A percentile compares a stretch with the other conserved stretches of the same genome.
Evolutionary conservation across 305 asterid genomes (phyloP).

Genomic region (Plantago lanceolata): DNA sequence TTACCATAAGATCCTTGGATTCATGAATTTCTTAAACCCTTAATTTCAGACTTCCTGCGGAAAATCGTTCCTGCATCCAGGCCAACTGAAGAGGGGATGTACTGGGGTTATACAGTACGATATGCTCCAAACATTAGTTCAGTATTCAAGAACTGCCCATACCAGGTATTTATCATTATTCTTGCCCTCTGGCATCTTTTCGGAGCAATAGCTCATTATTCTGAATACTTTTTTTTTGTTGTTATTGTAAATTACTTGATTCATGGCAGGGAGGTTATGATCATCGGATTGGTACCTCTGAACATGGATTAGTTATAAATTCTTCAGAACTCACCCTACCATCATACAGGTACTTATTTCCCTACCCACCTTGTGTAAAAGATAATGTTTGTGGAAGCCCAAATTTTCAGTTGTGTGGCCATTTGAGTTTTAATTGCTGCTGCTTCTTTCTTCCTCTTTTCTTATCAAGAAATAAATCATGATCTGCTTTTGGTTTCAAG

Average conservation of each 20-base stretch:
- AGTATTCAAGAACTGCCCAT: constrained; percentile 69
- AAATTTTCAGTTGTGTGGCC: neutral
- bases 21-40: constrained; percentile 4
- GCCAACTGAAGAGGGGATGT: constrained; percentile 80
- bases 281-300: constrained; percentile 84
- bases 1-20: neutral
- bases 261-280: constrained; percentile 78
- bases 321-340: constrained; percentile 75
- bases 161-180: constrained; percentile 42
- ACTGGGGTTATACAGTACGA: constrained; percentile 89
- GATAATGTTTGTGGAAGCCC: neutral
- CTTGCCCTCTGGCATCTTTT: neutral
- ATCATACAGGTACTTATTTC: constrained; percentile 48
- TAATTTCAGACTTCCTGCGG: constrained; percentile 52
- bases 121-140: constrained; percentile 84
- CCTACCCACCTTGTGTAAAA: neutral
- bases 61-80: constrained; percentile 75
- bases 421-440: too few species aligned
- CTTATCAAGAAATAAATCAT: neutral
- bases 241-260: neutral
- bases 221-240: neutral
- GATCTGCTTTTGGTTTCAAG: neutral
- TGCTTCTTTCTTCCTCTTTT: too few species aligned
- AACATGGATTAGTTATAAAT: constrained; percentile 61
- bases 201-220: neutral